Conservation (phyloP, 2,329 filamentous ascomycete species). For the Colletotrichum sp. region DNA sequence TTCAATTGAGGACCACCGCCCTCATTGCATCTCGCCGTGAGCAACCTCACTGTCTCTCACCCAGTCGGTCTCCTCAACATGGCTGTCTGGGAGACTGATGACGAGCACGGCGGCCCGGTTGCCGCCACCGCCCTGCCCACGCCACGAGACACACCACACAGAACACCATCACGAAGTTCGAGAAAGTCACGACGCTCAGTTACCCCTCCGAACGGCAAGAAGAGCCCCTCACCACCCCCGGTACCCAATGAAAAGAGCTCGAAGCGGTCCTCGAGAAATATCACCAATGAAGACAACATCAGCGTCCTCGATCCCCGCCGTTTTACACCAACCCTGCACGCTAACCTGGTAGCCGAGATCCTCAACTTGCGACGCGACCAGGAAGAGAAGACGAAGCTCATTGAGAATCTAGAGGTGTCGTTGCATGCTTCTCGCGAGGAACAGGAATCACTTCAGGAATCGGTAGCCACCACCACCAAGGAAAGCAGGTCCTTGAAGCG, state of each 20-base stretch:
- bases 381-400: constrained; percentile 85
- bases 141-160: constrained; percentile 74
- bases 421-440: constrained; percentile 76
- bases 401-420: constrained; percentile 81
- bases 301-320: constrained; percentile 84
- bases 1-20: constrained; percentile 12
- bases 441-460: constrained; percentile 71
- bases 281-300: constrained; percentile 70
- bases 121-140: constrained; percentile 67
- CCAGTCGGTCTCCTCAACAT: constrained; percentile 39
- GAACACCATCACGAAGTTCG: constrained; percentile 70
- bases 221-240: constrained; percentile 64
- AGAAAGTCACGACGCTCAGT: constrained; percentile 69
- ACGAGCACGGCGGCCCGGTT: constrained; percentile 63
- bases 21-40: not conserved
- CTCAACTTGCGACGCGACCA: constrained; percentile 85
- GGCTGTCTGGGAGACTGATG: constrained; percentile 67
- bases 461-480: constrained; percentile 68
- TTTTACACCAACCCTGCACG: constrained; percentile 94
- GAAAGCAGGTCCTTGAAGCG: constrained; percentile 83
- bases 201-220: constrained; percentile 61
- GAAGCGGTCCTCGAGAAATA: constrained; percentile 63
- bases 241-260: constrained; percentile 45
- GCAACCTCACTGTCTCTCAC: not conserved
- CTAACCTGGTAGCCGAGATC: constrained; percentile 94